These are phyloP conservation scores for Podospora didyma DNA, from an alignment of 495 filamentous ascomycete species.

Conservation along the genomic window DNA sequence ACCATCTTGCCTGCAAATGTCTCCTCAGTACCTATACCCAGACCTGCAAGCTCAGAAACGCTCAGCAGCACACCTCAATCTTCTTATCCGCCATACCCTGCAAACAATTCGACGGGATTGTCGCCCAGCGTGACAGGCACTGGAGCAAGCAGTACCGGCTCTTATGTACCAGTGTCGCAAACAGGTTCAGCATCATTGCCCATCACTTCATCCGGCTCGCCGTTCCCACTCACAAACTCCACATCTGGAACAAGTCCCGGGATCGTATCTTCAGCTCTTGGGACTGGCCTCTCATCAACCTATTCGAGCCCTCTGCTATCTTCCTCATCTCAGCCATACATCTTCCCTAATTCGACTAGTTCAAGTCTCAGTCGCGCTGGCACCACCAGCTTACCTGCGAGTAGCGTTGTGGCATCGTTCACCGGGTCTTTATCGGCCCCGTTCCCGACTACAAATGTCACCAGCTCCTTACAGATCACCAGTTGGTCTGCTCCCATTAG, in stretches of 20 bases:
- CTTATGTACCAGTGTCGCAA: not conserved
- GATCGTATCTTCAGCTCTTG: slow-evolving; percentile 1
- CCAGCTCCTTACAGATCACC: not conserved
- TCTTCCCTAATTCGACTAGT: not conserved
- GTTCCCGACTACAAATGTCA: not conserved
- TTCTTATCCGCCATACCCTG: slow-evolving; percentile 4
- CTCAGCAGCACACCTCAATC: slow-evolving; percentile 8
- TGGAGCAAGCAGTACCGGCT: not conserved
- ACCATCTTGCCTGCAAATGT: not conserved
- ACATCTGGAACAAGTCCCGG: not conserved
- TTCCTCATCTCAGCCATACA: not conserved
- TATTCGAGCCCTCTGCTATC: not conserved
- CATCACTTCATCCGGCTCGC: not conserved
- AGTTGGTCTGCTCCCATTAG: not conserved
- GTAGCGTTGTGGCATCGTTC: not conserved
- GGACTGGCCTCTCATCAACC: not conserved
- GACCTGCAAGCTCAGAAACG: not conserved
- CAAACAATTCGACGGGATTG: not conserved
- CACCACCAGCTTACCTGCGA: not conserved
- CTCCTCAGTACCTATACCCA: not conserved
- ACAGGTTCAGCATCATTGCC: not conserved
- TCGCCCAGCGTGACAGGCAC: slow-evolving; percentile 4
- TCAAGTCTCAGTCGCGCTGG: not conserved
- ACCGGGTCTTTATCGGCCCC: not conserved
- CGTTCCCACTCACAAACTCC: slow-evolving; percentile 5